These are phyloP conservation scores for Mitragyna speciosa DNA, from an alignment of 257 asterid species.

Conservation along the genomic window DNA sequence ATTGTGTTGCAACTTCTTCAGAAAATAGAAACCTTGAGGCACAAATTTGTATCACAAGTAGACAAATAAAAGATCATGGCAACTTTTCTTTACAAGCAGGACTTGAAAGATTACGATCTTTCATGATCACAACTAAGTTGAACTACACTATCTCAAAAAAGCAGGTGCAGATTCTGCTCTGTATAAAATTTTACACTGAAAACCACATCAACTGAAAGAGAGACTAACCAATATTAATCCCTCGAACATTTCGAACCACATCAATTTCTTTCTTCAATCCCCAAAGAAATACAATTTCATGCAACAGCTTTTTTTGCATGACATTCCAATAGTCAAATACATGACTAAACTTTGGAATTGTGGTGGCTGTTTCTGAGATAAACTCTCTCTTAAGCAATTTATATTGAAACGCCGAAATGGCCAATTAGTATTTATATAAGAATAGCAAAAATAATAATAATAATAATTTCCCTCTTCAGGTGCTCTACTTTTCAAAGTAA, in stretches of 20 bases:
- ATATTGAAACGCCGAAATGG: neutral
- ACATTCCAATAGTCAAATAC: neutral
- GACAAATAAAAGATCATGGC: neutral
- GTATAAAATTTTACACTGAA: neutral
- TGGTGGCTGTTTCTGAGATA: neutral
- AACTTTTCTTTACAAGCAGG: neutral
- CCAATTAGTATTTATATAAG: neutral
- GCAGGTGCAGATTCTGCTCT: neutral
- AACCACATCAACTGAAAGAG: neutral
- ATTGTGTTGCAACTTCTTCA: neutral
- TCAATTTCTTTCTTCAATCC: neutral
- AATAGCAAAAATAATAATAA: neutral
- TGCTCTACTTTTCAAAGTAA: neutral
- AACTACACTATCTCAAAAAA: neutral
- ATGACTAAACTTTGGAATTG: neutral
- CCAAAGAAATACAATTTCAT: neutral
- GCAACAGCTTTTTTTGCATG: neutral
- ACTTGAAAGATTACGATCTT: neutral
- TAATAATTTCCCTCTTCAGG: neutral
- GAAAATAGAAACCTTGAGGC: neutral
- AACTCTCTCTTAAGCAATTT: neutral
- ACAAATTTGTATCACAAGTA: neutral
- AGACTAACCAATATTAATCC: neutral
- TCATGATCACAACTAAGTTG: neutral
- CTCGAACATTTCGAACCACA: neutral